Percentiles rank a stretch among this genome's conserved stretches.
Evolutionary conservation across 1,139 yeast species (phyloP).

Genomic region (Yamadazyma mexicana): DNA sequence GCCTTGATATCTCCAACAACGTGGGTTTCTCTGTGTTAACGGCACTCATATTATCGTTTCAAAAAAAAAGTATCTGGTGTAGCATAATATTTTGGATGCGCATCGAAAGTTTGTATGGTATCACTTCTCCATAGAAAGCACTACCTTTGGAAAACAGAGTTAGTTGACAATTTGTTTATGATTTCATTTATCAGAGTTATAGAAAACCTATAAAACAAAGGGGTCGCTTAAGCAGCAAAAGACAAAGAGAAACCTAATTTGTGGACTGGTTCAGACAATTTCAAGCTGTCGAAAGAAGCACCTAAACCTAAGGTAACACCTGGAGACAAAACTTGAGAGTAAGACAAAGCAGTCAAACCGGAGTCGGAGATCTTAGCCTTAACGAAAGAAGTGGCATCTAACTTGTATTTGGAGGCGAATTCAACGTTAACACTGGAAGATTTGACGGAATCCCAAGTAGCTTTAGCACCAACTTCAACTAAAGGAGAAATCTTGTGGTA

Average conservation of each 20-base stretch:
- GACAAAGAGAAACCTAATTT: constrained; percentile 95
- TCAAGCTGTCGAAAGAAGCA: constrained; percentile 94
- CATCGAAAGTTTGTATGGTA: constrained; percentile 2
- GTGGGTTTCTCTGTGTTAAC: constrained; percentile 19
- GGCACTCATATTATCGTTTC: constrained; percentile 4
- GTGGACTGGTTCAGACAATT: constrained; percentile 96
- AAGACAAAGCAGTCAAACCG: constrained; percentile 91
- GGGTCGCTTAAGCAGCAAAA: constrained; percentile 67
- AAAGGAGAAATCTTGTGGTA: constrained; percentile 91
- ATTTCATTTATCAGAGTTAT: constrained; percentile 1
- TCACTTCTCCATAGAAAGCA: no score
- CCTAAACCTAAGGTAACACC: constrained; percentile 98
- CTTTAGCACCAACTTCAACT: constrained; percentile 98
- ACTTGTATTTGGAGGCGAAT: constrained; percentile 92
- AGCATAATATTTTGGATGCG: background rate
- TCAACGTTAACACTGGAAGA: constrained; percentile 77
- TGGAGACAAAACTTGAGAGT: constrained; percentile 94
- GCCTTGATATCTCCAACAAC: constrained; percentile 57
- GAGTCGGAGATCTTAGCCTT: constrained; percentile 98
- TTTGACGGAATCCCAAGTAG: constrained; percentile 85
- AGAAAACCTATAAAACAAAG: background rate
- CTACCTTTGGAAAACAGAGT: no score
- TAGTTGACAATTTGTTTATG: background rate
- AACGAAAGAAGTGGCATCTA: constrained; percentile 84
- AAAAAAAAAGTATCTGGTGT: no score